phyloP scores from a whole-genome alignment of 257 asterid genomes.

The Paulownia fortunei region DNA sequence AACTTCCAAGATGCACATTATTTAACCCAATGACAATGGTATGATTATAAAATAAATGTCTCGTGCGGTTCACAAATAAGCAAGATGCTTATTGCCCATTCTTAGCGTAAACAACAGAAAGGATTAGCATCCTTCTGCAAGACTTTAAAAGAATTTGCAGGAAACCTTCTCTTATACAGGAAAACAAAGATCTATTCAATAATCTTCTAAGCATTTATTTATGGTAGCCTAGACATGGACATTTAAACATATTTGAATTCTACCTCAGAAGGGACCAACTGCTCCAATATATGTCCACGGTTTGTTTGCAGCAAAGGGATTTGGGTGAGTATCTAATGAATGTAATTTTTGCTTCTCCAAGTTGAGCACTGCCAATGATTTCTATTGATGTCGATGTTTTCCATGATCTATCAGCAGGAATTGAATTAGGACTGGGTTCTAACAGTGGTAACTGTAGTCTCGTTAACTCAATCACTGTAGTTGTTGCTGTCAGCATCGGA shows the following conservation, averaged over 20 bases:
- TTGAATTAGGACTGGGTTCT: slow-evolving; percentile 49
- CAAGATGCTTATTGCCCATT: not conserved
- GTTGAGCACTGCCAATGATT: slow-evolving; percentile 51
- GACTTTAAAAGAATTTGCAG: not conserved
- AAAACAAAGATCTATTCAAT: not conserved
- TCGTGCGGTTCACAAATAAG: not conserved
- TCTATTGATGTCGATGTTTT: slow-evolving; percentile 40
- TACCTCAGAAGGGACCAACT: slow-evolving; percentile 57
- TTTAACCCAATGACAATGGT: too few relatives aligned
- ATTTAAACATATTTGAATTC: not conserved
- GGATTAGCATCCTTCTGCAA: not conserved
- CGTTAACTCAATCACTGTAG: slow-evolving; percentile 56
- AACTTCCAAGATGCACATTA: slow-evolving; percentile 3
- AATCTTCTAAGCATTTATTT: not conserved
- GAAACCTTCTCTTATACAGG: not conserved
- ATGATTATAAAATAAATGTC: too few relatives aligned
- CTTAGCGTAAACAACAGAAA: not conserved
- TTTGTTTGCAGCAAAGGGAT: slow-evolving; percentile 44
- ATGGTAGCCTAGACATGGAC: not conserved
- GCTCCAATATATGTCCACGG: slow-evolving; percentile 54
- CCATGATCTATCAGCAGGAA: slow-evolving; percentile 52
- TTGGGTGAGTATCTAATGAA: slow-evolving; percentile 53
- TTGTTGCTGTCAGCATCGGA: slow-evolving; percentile 43
- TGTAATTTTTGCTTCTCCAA: slow-evolving; percentile 54
- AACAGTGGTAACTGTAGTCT: slow-evolving; percentile 53